phyloP scores from a whole-genome alignment of 2,329 filamentous ascomycete species.

The Colletotrichum tanaceti region DNA sequence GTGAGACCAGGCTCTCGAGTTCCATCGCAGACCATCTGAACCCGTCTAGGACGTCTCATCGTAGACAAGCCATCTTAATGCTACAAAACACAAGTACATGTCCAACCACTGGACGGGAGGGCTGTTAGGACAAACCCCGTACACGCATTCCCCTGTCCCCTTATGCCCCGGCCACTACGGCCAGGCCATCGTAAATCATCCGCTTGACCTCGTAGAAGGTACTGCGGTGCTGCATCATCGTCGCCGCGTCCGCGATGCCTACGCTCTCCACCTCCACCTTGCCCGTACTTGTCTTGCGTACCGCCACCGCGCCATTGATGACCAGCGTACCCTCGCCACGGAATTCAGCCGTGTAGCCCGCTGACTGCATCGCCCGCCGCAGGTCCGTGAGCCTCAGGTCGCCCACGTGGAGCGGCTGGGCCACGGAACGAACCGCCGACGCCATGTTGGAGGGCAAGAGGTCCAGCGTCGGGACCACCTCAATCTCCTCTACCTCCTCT shows the following conservation, averaged over 20 bases:
- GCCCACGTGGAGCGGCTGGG: conserved; percentile 92
- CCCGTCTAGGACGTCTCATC: neutral
- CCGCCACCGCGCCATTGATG: conserved; percentile 87
- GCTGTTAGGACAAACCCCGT: neutral
- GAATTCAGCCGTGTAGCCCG: conserved; percentile 91
- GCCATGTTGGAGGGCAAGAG: conserved; percentile 69
- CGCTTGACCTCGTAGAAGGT: conserved; percentile 89
- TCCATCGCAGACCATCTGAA: neutral
- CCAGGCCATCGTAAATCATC: conserved; percentile 93
- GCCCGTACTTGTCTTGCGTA: conserved; percentile 88
- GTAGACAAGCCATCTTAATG: conserved; percentile 1
- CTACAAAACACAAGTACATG: conserved; percentile 15
- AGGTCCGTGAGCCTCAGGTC: conserved; percentile 91
- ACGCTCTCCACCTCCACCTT: conserved; percentile 88
- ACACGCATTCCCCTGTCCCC: neutral
- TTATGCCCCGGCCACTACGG: conserved; percentile 75
- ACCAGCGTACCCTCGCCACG: conserved; percentile 91
- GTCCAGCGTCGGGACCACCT: conserved; percentile 62
- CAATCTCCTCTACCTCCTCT: conserved; percentile 22
- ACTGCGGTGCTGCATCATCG: conserved; percentile 60
- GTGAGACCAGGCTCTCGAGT: neutral
- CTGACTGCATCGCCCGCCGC: conserved; percentile 81
- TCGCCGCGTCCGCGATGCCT: conserved; percentile 60
- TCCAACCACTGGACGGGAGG: conserved; percentile 1
- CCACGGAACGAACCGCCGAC: conserved; percentile 78